phyloP scores from a whole-genome alignment of 2,329 filamentous ascomycete species.

The Colletotrichum nymphaeae region DNA sequence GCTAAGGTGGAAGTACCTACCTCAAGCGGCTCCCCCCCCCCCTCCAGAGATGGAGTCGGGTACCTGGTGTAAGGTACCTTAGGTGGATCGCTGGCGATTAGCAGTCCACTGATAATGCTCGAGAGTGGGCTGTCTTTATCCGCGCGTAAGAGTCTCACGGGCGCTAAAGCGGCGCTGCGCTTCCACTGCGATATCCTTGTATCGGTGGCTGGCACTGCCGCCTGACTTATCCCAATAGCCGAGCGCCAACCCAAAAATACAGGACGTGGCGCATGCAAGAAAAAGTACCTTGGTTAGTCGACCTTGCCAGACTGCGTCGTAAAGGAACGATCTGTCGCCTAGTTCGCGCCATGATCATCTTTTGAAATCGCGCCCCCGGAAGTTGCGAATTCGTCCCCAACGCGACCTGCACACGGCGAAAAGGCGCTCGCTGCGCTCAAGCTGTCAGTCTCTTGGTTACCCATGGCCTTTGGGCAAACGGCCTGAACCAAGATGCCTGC shows the following conservation, averaged over 20 bases:
- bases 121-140: background rate
- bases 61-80: background rate
- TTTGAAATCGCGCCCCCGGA: background rate
- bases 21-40: background rate
- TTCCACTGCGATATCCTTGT: background rate
- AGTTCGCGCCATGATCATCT: background rate
- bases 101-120: background rate
- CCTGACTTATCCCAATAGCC: background rate
- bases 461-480: slow-evolving; percentile 12
- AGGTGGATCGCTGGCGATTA: background rate
- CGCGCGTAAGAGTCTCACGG: too few relatives aligned
- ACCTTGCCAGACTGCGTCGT: background rate
- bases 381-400: background rate
- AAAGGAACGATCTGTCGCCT: background rate
- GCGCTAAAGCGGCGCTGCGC: background rate
- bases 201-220: background rate
- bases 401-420: background rate
- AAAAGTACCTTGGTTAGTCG: background rate
- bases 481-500: slow-evolving; percentile 33
- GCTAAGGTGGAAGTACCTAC: background rate
- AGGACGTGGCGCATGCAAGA: background rate
- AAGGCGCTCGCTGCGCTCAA: background rate
- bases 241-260: background rate
- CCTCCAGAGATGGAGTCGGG: background rate
- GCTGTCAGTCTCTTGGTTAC: background rate